These are phyloP conservation scores for Micractinium sp. DNA, from an alignment of 139 green algal genomes.

Conservation along the genomic window DNA sequence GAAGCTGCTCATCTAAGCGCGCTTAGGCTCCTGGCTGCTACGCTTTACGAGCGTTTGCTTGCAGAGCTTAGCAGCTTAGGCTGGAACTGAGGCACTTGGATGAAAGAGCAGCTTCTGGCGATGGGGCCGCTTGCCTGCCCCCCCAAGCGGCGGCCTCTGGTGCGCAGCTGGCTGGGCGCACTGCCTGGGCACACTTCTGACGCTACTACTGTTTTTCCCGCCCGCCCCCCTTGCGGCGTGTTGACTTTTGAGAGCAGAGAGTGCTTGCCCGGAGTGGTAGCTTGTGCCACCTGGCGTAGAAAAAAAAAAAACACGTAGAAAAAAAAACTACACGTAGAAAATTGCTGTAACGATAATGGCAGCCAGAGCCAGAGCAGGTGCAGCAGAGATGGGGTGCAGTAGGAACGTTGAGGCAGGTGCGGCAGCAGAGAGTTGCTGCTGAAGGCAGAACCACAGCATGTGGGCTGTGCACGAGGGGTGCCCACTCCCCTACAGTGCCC, in stretches of 20 bases:
- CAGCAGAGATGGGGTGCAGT: neutral
- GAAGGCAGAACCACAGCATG: too few relatives aligned
- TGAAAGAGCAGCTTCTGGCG: too few relatives aligned
- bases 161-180: conserved; percentile 9
- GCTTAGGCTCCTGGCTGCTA: neutral
- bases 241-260: neutral
- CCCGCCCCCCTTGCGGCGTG: too few relatives aligned
- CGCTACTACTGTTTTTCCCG: neutral
- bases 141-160: neutral
- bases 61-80: too few relatives aligned
- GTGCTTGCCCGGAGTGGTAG: neutral
- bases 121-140: neutral
- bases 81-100: too few relatives aligned
- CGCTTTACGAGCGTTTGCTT: too few relatives aligned
- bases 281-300: neutral
- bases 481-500: too few relatives aligned
- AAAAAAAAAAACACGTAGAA: too few relatives aligned
- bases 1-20: conserved; percentile 93
- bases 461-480: too few relatives aligned
- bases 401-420: neutral
- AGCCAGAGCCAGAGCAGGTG: neutral
- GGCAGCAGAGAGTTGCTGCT: neutral
- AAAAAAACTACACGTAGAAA: too few relatives aligned
- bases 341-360: conserved; percentile 25
- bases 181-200: conserved; percentile 2